Evolutionary conservation across 2,329 filamentous ascomycete genomes (phyloP).

Genomic region (Aspergillus ibericus): DNA sequence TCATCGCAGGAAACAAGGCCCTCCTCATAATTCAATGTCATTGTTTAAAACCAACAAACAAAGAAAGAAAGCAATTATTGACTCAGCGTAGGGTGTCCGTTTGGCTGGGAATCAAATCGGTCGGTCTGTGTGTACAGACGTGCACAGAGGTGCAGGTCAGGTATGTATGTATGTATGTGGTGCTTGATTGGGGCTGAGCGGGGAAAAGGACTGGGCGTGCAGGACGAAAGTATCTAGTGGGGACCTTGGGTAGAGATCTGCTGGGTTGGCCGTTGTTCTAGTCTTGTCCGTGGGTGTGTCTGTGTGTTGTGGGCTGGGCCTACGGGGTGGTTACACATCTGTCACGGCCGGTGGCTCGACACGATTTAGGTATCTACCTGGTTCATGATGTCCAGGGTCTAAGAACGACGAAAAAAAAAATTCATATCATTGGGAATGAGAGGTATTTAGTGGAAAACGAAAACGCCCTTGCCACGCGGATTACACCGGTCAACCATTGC

Average conservation of each 20-base stretch:
- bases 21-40: too few relatives aligned
- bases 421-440: slow-evolving; percentile 5
- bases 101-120: background rate
- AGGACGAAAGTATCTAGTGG: too few relatives aligned
- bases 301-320: background rate
- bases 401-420: slow-evolving; percentile 8
- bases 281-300: background rate
- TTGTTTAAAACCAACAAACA: too few relatives aligned
- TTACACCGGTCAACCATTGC: slow-evolving; percentile 19
- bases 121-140: background rate
- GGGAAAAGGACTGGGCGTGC: too few relatives aligned
- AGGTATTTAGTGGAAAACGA: slow-evolving; percentile 1
- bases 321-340: background rate
- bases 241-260: too few relatives aligned
- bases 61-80: background rate
- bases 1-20: too few relatives aligned
- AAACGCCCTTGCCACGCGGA: slow-evolving; percentile 20
- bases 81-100: background rate
- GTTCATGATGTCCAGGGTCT: background rate
- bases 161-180: background rate
- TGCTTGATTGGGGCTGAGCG: too few relatives aligned
- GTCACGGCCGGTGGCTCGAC: background rate
- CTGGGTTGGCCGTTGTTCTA: background rate
- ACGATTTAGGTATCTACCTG: background rate
- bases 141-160: background rate